phyloP scores from a whole-genome alignment of 768 basidiomycete genomes.

The Glaciozyma antarctica region DNA sequence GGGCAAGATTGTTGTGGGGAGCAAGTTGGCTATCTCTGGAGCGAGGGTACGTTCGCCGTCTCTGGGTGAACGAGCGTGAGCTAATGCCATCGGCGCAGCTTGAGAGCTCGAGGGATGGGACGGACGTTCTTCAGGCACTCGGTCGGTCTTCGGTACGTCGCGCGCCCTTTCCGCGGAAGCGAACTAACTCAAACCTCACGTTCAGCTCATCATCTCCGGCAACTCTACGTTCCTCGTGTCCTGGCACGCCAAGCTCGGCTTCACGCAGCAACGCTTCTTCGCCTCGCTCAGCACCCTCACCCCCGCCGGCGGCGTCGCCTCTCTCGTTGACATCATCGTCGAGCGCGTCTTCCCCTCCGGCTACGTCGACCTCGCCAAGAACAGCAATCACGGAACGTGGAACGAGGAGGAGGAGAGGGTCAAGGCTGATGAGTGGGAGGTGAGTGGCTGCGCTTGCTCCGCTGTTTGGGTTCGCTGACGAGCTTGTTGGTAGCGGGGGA shows the following conservation, averaged over 20 bases:
- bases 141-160: constrained; percentile 34
- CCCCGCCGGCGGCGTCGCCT: constrained; percentile 66
- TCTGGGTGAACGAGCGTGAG: constrained; percentile 6
- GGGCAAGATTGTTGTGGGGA: constrained; percentile 61
- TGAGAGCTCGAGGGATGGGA: constrained; percentile 61
- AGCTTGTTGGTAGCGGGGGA: constrained; percentile 1
- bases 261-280: constrained; percentile 55
- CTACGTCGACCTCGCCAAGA: constrained; percentile 61
- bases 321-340: constrained; percentile 64
- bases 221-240: constrained; percentile 78
- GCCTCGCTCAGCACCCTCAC: constrained; percentile 70
- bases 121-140: constrained; percentile 73
- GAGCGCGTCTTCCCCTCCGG: constrained; percentile 66
- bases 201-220: constrained; percentile 54
- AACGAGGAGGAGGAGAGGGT: constrained; percentile 56
- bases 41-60: constrained; percentile 54
- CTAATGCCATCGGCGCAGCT: constrained; percentile 46
- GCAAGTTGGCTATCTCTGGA: constrained; percentile 71
- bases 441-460: neutral
- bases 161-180: neutral
- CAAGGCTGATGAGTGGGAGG: constrained; percentile 25
- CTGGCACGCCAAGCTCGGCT: constrained; percentile 85
- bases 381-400: constrained; percentile 54
- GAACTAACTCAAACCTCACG: no score
- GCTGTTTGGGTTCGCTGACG: neutral